Evolutionary conservation across 495 filamentous ascomycete species (phyloP), one percentile per base, ranked within the genome.

Genomic region (Terfezia boudieri): DNA sequence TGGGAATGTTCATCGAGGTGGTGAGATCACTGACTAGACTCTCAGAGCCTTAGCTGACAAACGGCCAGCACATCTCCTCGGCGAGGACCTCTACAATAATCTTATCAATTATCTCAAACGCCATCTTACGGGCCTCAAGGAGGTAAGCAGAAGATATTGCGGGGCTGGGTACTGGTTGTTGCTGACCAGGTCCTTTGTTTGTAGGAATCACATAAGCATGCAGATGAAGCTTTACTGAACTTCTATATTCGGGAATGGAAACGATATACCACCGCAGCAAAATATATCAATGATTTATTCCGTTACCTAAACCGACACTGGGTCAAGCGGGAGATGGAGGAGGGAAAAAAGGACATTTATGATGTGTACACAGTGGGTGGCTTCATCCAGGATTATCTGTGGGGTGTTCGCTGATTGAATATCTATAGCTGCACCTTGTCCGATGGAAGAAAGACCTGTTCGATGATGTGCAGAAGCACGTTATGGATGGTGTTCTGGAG

Each of bases 271-370:
- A 83, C 82, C 9, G 90, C 87, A 5, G 90, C 86, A 41, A 90
- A 89, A 67, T 96, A 90, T 71, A 85, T 92, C 67, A 92, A 96
- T 69, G 90, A 99, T 67, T 70, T 96, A 3, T 99, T 99, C 74
- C 74, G 81, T 43, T 99, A 99, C 66, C 82, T 99, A 17, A 99
- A 96, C 64, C 77, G 90, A 48, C 90, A 99, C 68, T 99, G 90
- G 90, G 92, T 99, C 16, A 96, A 94, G 73, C 77, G 90, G 22
- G 90, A 99, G 70, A 93, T 99, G 68, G 90, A 99, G 59, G 90
- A 99, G 66, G 92, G 92, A 23, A 99, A 99, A 68, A 99, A 99
- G 73, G 82, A 88, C 61, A 82, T 95, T 7, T 95, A 89, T 68
- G 90, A 99, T 67, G 87, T 99, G 50, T 96, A 99, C 67, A 99